Evolutionary conservation across 306 rosid genomes (phyloP), one percentile per base, ranked within the genome.

Genomic region (Dryas drummondii): DNA sequence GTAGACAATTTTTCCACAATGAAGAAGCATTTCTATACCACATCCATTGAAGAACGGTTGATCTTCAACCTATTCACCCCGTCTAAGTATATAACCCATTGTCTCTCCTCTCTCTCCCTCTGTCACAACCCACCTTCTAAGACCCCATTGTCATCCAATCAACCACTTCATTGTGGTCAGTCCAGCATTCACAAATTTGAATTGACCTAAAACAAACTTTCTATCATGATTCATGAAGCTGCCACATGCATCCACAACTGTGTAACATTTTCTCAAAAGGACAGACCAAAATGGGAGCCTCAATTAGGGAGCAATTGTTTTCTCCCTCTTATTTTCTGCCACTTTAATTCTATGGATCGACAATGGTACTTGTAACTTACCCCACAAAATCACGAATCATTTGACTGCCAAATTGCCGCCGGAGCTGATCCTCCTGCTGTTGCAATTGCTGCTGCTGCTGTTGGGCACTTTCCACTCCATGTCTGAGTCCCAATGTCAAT

Each of bases 401-500:
- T 54, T 88, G 87, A 4, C 89, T 83, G 74, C 87, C 94, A 66
- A 81, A 77, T 45, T 84, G 88, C 51, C 51, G 85, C 61, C 86
- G 72, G 55, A 84, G 82, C 64, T 86, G 94, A 41, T 80, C 85
- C 44, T 91, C 91, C 32, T 84, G 88, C 37, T 78, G 83, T 27
- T 74, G 79, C 62, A 83, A 27, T 9, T 86, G 88, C 1, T 82
- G 90, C 0, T 78, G 85, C 64, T 88, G 89, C 7, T 72, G 87
- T 19, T 85, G 93, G 0, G 59, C 83, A 46, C 72, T 86, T 81
- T 90, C 96, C 19, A 85, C 87, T 4, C 92, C 90, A 74, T 88
- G 96, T 73, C 93, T 85, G 5, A 90, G 93, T 17, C 91, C 94
- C 82, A 93, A 74, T 7, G 94, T 94, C 64, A 94, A 78, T 42